phyloP scores from a whole-genome alignment of 495 filamentous ascomycete species.

The Podospora tetraspora region DNA sequence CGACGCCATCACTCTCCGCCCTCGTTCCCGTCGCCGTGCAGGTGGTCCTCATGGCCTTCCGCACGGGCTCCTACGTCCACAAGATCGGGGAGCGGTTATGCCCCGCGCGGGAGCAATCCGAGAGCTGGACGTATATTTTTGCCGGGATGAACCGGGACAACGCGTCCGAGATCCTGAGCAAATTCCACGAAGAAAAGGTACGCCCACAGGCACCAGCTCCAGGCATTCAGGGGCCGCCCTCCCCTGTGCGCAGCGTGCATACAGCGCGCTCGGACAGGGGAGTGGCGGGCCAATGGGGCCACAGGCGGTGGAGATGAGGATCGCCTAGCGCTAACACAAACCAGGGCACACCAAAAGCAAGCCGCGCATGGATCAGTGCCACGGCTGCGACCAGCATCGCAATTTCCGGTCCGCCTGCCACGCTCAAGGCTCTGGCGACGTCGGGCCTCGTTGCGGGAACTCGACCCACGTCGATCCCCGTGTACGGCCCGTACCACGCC shows the following conservation, averaged over 20 bases:
- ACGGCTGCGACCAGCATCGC: conserved; percentile 63
- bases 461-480: conserved; percentile 59
- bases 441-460: background rate
- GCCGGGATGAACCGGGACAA: conserved; percentile 40
- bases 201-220: too few species aligned
- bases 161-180: conserved; percentile 40
- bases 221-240: background rate
- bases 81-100: conserved; percentile 45
- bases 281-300: background rate
- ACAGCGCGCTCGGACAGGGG: background rate
- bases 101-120: conserved; percentile 43
- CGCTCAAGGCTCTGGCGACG: conserved; percentile 51
- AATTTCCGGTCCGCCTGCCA: conserved; percentile 71
- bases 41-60: conserved; percentile 66
- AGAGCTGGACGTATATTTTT: conserved; percentile 55
- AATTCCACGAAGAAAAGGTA: conserved; percentile 50
- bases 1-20: conserved; percentile 59
- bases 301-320: background rate
- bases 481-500: conserved; percentile 80
- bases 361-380: conserved; percentile 68
- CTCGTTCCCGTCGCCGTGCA: conserved; percentile 64
- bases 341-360: conserved; percentile 55
- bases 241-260: background rate
- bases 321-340: conserved; percentile 4
- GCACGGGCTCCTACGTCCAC: conserved; percentile 59